Percentiles rank a stretch among this genome's conserved stretches.
Evolutionary conservation across 441 rosid species (phyloP).

Genomic region (Syzygium malaccense): DNA sequence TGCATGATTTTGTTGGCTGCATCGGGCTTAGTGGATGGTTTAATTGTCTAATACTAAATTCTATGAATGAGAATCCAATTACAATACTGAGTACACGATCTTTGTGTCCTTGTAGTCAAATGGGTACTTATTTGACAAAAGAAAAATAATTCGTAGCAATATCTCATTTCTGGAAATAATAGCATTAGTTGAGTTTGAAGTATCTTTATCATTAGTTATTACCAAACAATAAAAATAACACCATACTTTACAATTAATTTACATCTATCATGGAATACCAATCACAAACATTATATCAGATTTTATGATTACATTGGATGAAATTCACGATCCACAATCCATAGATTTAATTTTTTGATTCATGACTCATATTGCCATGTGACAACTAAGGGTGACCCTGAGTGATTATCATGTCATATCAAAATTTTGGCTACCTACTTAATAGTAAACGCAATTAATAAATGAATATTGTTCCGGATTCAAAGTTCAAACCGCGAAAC

Average conservation of each 20-base stretch:
- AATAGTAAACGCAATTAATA: no score
- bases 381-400: no score
- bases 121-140: neutral
- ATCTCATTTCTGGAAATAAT: neutral
- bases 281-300: neutral
- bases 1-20: neutral
- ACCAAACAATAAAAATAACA: neutral
- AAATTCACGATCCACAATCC: neutral
- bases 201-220: neutral
- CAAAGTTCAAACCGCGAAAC: no score
- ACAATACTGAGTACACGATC: neutral
- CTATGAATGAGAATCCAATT: neutral
- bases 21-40: neutral
- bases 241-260: no score
- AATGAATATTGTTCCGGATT: no score
- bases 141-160: neutral
- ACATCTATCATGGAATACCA: neutral
- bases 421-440: no score
- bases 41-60: no score
- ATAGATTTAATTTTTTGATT: no score
- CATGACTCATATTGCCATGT: no score
- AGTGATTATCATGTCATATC: no score
- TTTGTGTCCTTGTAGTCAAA: neutral
- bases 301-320: no score
- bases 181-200: neutral